Base-by-base conservation (phyloP, 2,329 filamentous ascomycete genomes). In the Diaporthe amygdali region DNA sequence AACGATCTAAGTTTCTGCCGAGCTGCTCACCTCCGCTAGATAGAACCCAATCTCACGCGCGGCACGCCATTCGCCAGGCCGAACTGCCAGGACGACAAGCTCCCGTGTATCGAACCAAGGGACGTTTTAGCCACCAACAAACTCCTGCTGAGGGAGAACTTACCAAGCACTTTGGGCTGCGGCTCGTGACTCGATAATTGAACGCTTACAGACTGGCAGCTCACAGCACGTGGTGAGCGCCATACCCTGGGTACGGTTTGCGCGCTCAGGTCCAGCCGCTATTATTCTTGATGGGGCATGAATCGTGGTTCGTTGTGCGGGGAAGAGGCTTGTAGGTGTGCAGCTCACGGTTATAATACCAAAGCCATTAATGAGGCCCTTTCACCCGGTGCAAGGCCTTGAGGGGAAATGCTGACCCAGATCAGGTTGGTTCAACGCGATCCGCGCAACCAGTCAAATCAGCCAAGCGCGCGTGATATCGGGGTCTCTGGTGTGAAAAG, bases 1-100 rank as follows among this genome's bases (percentile, higher is more conserved):
- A 41, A 27, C 39, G 8, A 46, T 47, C 56, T 63, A 63, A 41
- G 12, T 63, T 63, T 63, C 59, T 63, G 59, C 59, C 59, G 59
- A 63, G 59, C 47, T 47, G 59, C 32, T 12, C 20, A 46, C 20
- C 41, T 63, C 59, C 41, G 41, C 41, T 47, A 63, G 59, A 37
- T 49, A 63, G 27, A 63, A 63, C 27, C 30, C 59, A 63, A 63
- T 63, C 59, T 63, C 20, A 15, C 25, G 20, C 30, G 27, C 6
- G 27, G 6, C 27, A 63, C 25, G 27, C 30, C 6, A 63, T 63
- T 63, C 27, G 59, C 3, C 59, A 20, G 20, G 59, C 6, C 59
- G 30, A 20, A 22, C n/a, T 34, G 27, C 5, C 27, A 25, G 59
- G 30, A 20, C 25, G 39, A 63, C 56, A 63, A 63, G 56, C 59